These are phyloP conservation scores for Eucalyptus melliodora DNA, from an alignment of 345 rosid species.

Conservation along the genomic window DNA sequence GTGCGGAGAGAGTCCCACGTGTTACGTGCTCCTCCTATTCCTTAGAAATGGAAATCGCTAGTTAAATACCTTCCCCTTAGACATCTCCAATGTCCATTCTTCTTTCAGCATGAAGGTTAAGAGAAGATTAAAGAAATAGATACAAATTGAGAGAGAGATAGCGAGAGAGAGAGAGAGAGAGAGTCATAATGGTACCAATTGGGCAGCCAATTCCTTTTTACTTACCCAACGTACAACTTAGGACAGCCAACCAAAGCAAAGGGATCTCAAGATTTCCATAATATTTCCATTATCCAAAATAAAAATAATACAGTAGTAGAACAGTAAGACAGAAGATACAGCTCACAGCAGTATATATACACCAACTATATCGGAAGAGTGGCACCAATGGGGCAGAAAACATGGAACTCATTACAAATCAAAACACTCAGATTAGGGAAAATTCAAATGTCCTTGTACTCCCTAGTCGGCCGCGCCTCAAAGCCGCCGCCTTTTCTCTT, in stretches of 20 bases:
- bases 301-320: background rate
- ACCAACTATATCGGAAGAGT: background rate
- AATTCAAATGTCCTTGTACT: slow-evolving; percentile 29
- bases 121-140: background rate
- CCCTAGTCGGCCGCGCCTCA: slow-evolving; percentile 53
- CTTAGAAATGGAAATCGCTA: background rate
- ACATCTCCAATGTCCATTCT: background rate
- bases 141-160: background rate
- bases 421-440: background rate
- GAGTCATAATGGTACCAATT: background rate
- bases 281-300: background rate
- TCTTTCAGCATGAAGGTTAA: background rate
- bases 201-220: background rate
- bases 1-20: background rate
- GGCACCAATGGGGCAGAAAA: background rate
- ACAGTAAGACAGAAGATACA: background rate
- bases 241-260: background rate
- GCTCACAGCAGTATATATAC: background rate
- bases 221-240: background rate
- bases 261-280: background rate
- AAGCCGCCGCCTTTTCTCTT: slow-evolving; percentile 63
- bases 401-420: background rate
- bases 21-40: background rate
- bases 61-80: background rate
- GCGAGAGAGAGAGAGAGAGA: background rate